A percentile compares a stretch with the other conserved stretches of the same genome.
phyloP scores from a whole-genome alignment of 371 early-diverging fungal genomes.

The Syncephalastrum monosporum region DNA sequence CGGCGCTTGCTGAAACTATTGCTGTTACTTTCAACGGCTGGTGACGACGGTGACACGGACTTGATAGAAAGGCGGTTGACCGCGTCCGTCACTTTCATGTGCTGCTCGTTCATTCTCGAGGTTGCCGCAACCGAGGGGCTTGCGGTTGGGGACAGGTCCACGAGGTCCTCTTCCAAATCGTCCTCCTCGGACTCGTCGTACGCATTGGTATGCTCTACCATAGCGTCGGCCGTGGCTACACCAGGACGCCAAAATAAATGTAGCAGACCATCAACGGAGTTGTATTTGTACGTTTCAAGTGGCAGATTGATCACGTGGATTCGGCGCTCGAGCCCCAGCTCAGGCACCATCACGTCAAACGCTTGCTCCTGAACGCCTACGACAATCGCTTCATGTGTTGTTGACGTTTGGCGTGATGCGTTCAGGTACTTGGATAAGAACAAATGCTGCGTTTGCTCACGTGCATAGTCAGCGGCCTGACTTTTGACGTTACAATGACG shows the following conservation, averaged over 20 bases:
- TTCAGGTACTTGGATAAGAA: conserved; percentile 59
- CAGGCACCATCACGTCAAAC: conserved; percentile 64
- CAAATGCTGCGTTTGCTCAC: conserved; percentile 70
- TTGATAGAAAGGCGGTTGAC: conserved; percentile 12
- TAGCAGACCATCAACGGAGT: conserved; percentile 32
- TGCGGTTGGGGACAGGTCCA: conserved; percentile 1
- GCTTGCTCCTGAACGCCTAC: conserved; percentile 49
- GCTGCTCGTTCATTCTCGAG: conserved; percentile 10
- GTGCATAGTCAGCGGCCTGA: conserved; percentile 61
- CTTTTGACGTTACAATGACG: conserved; percentile 70
- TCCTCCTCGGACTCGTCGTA: conserved; percentile 14
- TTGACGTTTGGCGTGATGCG: conserved; percentile 22
- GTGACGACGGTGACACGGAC: conserved; percentile 14
- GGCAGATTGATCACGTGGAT: conserved; percentile 48
- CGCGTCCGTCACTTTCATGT: conserved; percentile 4
- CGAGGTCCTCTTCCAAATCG: conserved; percentile 13
- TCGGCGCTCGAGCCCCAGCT: conserved; percentile 58
- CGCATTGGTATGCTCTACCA: conserved; percentile 23
- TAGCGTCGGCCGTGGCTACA: conserved; percentile 31
- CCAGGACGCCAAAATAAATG: conserved; percentile 53
- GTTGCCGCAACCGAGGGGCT: conserved; percentile 8
- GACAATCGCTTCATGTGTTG: conserved; percentile 41
- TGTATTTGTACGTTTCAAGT: conserved; percentile 38
- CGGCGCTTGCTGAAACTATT: conserved; percentile 13
- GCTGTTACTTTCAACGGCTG: conserved; percentile 8